These are phyloP conservation scores for Puccinia triticina DNA, from an alignment of 1,284 basidiomycete genomes.

Conservation along the genomic window DNA sequence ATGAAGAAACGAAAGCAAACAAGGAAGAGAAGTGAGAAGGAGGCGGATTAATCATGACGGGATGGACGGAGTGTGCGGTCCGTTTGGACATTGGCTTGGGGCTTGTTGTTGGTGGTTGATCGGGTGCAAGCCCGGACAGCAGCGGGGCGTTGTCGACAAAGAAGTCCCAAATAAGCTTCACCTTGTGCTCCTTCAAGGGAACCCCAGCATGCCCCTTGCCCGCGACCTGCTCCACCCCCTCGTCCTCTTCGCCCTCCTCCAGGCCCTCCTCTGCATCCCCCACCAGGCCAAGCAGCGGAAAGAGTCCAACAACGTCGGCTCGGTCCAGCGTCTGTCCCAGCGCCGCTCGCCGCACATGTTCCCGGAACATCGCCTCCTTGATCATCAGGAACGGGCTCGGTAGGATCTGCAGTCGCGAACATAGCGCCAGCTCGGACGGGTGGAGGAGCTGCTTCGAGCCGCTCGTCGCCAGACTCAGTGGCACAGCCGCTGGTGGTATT, in stretches of 20 bases:
- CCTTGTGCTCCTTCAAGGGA: conserved; percentile 9
- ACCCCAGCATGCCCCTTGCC: neutral
- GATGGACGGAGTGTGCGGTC: too few species aligned
- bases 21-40: too few species aligned
- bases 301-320: conserved; percentile 28
- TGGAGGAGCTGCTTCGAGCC: conserved; percentile 75
- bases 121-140: too few species aligned
- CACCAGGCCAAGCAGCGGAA: conserved; percentile 24
- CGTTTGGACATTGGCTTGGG: too few species aligned
- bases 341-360: conserved; percentile 71
- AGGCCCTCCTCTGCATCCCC: conserved; percentile 41
- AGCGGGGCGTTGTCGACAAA: too few species aligned
- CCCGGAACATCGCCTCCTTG: conserved; percentile 86
- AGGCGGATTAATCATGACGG: too few species aligned
- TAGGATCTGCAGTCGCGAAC: conserved; percentile 80
- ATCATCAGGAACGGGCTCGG: conserved; percentile 89
- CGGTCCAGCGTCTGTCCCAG: conserved; percentile 14
- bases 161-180: conserved; percentile 13
- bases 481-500: conserved; percentile 32
- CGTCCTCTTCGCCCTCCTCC: neutral
- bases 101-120: too few species aligned
- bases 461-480: conserved; percentile 56
- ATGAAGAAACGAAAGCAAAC: too few species aligned
- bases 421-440: conserved; percentile 80
- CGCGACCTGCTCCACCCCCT: neutral